phyloP scores from a whole-genome alignment of 2,329 filamentous ascomycete species.

The Chaetomium olivaceum region DNA sequence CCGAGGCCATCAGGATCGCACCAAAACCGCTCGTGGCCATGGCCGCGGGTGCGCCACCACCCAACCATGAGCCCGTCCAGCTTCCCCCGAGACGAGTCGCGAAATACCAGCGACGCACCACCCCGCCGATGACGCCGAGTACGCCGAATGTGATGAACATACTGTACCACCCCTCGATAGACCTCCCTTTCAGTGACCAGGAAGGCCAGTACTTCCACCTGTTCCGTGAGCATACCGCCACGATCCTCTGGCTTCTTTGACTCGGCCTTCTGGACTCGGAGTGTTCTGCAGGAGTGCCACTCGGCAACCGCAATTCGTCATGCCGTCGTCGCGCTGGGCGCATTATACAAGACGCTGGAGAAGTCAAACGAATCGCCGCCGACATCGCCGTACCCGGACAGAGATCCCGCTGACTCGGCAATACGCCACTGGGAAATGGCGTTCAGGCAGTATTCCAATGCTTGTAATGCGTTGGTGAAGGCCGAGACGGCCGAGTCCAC shows the following conservation, averaged over 20 bases:
- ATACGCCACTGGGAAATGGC: conserved; percentile 60
- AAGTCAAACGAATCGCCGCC: conserved; percentile 55
- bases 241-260: conserved; percentile 67
- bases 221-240: conserved; percentile 61
- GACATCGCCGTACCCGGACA: conserved; percentile 42
- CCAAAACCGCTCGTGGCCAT: conserved; percentile 44
- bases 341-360: conserved; percentile 67
- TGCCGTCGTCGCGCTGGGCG: conserved; percentile 65
- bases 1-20: conserved; percentile 52
- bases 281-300: conserved; percentile 65
- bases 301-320: conserved; percentile 62
- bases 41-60: conserved; percentile 25
- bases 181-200: conserved; percentile 50
- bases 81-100: conserved; percentile 29
- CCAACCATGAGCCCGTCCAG: conserved; percentile 30
- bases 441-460: conserved; percentile 59
- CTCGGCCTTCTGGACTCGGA: conserved; percentile 63
- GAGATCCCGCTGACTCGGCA: conserved; percentile 43
- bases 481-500: conserved; percentile 45
- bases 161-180: conserved; percentile 47
- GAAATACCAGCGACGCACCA: conserved; percentile 39
- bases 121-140: conserved; percentile 41
- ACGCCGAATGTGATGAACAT: conserved; percentile 30
- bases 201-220: conserved; percentile 64
- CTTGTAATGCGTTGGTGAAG: conserved; percentile 52